Evolutionary conservation across 2,329 filamentous ascomycete genomes (phyloP).

Genomic region (Verticillium zaregamsianum): DNA sequence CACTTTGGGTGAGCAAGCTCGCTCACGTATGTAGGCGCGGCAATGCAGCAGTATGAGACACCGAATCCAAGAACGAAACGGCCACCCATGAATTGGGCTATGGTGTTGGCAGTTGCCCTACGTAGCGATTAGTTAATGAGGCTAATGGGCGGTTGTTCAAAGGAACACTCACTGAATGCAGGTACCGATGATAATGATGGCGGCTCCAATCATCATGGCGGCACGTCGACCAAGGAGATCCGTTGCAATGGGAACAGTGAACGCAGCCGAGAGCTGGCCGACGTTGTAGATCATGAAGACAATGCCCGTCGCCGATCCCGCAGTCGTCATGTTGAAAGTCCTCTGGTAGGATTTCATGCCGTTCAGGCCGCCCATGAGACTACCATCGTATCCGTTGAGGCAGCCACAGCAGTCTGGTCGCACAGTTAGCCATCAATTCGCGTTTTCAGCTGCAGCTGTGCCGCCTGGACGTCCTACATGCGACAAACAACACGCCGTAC

Average conservation of each 20-base stretch:
- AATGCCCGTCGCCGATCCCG: constrained; percentile 10
- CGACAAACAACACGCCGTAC: constrained; percentile 13
- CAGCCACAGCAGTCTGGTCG: constrained; percentile 8
- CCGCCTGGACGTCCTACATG: background rate
- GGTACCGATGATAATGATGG: constrained; percentile 36
- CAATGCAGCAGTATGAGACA: constrained; percentile 44
- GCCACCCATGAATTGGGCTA: constrained; percentile 43
- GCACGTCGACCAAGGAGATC: constrained; percentile 35
- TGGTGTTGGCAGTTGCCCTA: constrained; percentile 33
- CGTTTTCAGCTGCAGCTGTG: background rate
- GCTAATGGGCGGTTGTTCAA: background rate
- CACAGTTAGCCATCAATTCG: background rate
- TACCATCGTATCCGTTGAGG: constrained; percentile 14
- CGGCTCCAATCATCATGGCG: constrained; percentile 34
- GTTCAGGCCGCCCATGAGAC: constrained; percentile 20
- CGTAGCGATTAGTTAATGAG: background rate
- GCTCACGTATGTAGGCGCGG: constrained; percentile 45
- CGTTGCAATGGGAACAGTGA: constrained; percentile 34
- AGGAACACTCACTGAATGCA: constrained; percentile 22
- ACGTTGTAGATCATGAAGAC: constrained; percentile 43
- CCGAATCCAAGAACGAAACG: constrained; percentile 50
- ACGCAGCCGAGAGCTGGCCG: constrained; percentile 33
- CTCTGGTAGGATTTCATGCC: constrained; percentile 20
- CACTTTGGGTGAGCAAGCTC: constrained; percentile 48
- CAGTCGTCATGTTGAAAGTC: constrained; percentile 10